These are phyloP conservation scores for Puya raimondii DNA, from an alignment of 176 grass and related monocot species.

Conservation along the genomic window DNA sequence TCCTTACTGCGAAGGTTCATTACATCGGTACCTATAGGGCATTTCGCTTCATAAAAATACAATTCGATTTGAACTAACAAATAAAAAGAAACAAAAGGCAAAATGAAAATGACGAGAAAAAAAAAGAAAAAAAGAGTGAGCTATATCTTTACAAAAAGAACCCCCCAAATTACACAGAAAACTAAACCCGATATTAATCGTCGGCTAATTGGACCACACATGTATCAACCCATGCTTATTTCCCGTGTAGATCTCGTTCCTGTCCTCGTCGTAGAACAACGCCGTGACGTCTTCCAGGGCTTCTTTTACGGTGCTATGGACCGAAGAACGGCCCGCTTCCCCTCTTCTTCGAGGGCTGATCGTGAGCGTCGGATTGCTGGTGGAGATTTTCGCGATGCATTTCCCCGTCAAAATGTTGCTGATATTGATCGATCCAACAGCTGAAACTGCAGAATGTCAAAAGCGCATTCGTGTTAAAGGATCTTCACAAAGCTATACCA, in stretches of 20 bases:
- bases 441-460: slow-evolving; percentile 23
- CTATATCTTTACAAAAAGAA: too few species aligned
- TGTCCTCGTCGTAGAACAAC: slow-evolving; percentile 92
- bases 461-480: too few species aligned
- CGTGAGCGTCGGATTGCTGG: slow-evolving; percentile 47
- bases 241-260: slow-evolving; percentile 95
- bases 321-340: slow-evolving; percentile 23
- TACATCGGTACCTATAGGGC: too few species aligned
- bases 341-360: slow-evolving; percentile 29
- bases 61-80: too few species aligned
- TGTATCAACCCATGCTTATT: slow-evolving; percentile 88
- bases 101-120: too few species aligned
- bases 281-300: slow-evolving; percentile 88
- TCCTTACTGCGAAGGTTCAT: too few species aligned
- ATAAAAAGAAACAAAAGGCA: too few species aligned
- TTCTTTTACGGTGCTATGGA: slow-evolving; percentile 67
- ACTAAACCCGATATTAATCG: too few species aligned
- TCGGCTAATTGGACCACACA: slow-evolving; percentile 86
- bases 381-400: slow-evolving; percentile 94
- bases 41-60: too few species aligned
- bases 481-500: too few species aligned
- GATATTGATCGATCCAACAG: slow-evolving; percentile 93
- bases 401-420: slow-evolving; percentile 93
- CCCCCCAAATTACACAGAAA: too few species aligned
- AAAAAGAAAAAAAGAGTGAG: too few species aligned